Evolutionary conservation across 1,139 yeast species (phyloP).

Genomic region (Protomyces pachydermus): DNA sequence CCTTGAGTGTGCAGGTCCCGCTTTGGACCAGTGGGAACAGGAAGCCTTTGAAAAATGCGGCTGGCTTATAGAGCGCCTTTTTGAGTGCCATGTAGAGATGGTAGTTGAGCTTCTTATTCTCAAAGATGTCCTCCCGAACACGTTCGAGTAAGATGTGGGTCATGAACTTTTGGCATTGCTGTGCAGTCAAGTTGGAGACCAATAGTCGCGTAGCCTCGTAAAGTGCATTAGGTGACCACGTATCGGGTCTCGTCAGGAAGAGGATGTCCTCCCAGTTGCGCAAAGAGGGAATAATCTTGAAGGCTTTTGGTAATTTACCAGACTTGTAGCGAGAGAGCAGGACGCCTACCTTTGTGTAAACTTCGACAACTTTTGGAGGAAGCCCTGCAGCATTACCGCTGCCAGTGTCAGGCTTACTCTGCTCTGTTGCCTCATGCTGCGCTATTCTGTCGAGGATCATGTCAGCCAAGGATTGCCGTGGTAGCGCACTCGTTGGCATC

Average conservation of each 20-base stretch:
- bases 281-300: conserved; percentile 87
- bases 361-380: conserved; percentile 94
- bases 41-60: conserved; percentile 95
- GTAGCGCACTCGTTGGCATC: conserved; percentile 45
- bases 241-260: conserved; percentile 83
- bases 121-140: conserved; percentile 77
- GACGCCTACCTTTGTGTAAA: conserved; percentile 85
- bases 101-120: conserved; percentile 62
- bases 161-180: conserved; percentile 77
- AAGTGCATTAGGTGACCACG: conserved; percentile 95
- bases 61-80: conserved; percentile 91
- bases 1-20: conserved; percentile 72
- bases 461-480: conserved; percentile 78
- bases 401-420: conserved; percentile 37
- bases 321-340: conserved; percentile 87
- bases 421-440: conserved; percentile 52
- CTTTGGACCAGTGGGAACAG: conserved; percentile 73
- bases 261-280: conserved; percentile 93
- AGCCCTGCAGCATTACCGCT: conserved; percentile 53
- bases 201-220: conserved; percentile 93
- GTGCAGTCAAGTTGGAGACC: conserved; percentile 80
- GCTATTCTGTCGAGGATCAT: conserved; percentile 84
- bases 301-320: conserved; percentile 90
- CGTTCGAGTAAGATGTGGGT: conserved; percentile 71
- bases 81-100: conserved; percentile 88